These are phyloP conservation scores for Barnettozyma pratensis DNA, from an alignment of 805 yeast genomes.

Conservation along the genomic window DNA sequence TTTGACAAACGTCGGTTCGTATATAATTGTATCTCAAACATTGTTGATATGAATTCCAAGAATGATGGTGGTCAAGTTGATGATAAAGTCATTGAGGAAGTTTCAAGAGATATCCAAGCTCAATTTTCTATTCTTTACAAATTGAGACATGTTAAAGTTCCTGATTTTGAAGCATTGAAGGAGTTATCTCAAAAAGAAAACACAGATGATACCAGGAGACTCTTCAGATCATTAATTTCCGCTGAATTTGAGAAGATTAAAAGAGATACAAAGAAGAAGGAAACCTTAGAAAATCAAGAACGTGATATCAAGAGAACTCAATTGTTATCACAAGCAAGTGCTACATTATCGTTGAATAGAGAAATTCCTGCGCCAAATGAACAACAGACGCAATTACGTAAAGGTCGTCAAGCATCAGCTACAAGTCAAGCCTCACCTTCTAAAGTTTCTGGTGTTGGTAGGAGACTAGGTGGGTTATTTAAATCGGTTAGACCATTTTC, in stretches of 20 bases:
- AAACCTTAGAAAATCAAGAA: conserved; percentile 33
- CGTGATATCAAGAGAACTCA: conserved; percentile 29
- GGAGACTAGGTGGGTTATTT: conserved; percentile 54
- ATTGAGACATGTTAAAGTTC: conserved; percentile 28
- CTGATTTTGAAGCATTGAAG: conserved; percentile 30
- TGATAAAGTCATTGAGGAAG: conserved; percentile 25
- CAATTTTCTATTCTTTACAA: conserved; percentile 51
- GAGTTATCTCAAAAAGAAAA: conserved; percentile 42
- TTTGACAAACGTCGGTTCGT: conserved; percentile 80
- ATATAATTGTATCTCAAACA: conserved; percentile 53
- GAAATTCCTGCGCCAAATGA: conserved; percentile 13
- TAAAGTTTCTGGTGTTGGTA: conserved; percentile 27
- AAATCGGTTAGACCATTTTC: conserved; percentile 58
- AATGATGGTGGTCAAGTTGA: conserved; percentile 21
- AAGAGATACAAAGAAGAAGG: conserved; percentile 46
- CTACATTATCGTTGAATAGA: conserved; percentile 13
- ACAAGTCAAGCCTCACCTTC: conserved; percentile 18
- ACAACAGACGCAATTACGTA: conserved; percentile 14
- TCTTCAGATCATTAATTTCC: conserved; percentile 42
- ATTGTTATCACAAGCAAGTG: conserved; percentile 26
- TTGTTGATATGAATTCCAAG: conserved; percentile 37
- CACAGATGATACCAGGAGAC: conserved; percentile 31
- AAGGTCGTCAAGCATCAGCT: conserved; percentile 13
- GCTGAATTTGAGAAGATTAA: conserved; percentile 47
- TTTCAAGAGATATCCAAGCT: conserved; percentile 18